Conservation (phyloP, 2,329 filamentous ascomycete genomes). For the Trichoderma aggressivum region DNA sequence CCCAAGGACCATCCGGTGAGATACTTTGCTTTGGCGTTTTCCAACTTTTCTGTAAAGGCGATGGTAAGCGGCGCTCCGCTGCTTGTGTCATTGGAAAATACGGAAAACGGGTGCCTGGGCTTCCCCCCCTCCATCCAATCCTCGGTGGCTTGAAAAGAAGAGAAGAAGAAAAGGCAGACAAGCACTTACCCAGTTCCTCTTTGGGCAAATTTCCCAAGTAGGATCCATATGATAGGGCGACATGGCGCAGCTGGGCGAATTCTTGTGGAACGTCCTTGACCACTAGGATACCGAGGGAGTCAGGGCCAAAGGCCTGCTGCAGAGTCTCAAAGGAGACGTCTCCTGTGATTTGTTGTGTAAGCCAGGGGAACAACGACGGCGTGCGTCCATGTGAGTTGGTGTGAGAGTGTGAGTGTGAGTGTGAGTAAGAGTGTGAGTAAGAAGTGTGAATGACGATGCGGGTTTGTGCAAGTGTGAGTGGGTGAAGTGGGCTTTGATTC, state of each 20-base stretch:
- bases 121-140: neutral
- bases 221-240: slow-evolving; percentile 79
- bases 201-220: slow-evolving; percentile 79
- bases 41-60: slow-evolving; percentile 46
- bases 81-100: neutral
- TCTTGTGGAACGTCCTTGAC: slow-evolving; percentile 76
- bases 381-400: neutral
- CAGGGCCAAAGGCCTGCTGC: slow-evolving; percentile 80
- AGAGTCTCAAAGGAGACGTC: slow-evolving; percentile 65
- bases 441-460: neutral
- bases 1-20: slow-evolving; percentile 75
- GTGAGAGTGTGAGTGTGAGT: neutral
- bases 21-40: slow-evolving; percentile 60
- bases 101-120: neutral
- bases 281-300: slow-evolving; percentile 88
- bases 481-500: neutral
- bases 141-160: neutral
- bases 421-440: neutral
- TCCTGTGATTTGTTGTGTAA: slow-evolving; percentile 41
- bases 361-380: neutral
- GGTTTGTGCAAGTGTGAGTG: neutral
- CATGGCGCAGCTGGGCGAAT: slow-evolving; percentile 68
- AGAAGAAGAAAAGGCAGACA: neutral
- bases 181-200: slow-evolving; percentile 61
- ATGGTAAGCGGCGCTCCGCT: neutral